Conservation (phyloP, 495 filamentous ascomycete species). For the Hypoxylon intermedium region DNA sequence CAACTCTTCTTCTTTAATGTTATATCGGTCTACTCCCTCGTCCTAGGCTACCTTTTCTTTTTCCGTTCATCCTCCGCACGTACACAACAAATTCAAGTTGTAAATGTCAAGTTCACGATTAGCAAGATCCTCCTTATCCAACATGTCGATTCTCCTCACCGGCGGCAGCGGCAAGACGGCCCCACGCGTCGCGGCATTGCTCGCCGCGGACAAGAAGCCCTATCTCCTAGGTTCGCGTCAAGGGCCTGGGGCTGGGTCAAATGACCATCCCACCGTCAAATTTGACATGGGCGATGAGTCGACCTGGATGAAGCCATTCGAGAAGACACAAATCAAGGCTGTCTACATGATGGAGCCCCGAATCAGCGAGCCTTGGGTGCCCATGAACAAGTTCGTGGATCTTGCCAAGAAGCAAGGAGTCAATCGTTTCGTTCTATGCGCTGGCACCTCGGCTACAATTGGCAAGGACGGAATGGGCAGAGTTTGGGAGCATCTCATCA, state of each 20-base stretch:
- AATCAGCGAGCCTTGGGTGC: conserved; percentile 34
- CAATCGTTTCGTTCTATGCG: conserved; percentile 51
- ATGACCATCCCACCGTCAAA: conserved; percentile 32
- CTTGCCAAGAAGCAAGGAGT: conserved; percentile 48
- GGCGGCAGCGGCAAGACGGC: conserved; percentile 59
- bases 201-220: conserved; percentile 37
- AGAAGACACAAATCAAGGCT: conserved; percentile 30
- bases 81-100: too few relatives aligned
- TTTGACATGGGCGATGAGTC: conserved; percentile 54
- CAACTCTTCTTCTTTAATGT: too few relatives aligned
- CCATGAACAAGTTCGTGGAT: conserved; percentile 51
- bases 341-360: conserved; percentile 54
- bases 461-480: conserved; percentile 51
- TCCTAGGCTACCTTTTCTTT: too few relatives aligned
- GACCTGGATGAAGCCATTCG: conserved; percentile 49
- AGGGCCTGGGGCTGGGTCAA: background rate
- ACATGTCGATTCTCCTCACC: conserved; percentile 49
- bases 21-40: too few relatives aligned
- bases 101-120: too few relatives aligned
- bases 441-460: conserved; percentile 44
- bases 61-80: too few relatives aligned
- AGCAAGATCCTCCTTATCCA: background rate
- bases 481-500: conserved; percentile 46
- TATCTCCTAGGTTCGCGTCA: conserved; percentile 51
- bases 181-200: conserved; percentile 48